A percentile compares a stretch with the other conserved stretches of the same genome.
Evolutionary conservation across 345 rosid species (phyloP).

Genomic region (Chamaenerion angustifolium): DNA sequence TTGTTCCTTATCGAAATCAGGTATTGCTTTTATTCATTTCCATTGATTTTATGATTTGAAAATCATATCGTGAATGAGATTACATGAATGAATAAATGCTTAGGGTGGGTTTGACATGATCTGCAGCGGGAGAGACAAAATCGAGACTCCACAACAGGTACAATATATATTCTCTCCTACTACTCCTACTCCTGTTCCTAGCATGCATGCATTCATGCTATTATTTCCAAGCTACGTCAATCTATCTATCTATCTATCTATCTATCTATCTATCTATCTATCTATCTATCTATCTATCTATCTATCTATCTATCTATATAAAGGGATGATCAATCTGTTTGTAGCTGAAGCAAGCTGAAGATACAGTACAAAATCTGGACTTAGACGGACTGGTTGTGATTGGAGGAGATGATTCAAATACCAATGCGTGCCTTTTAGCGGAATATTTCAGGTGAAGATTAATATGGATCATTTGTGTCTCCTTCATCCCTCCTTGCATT

Average conservation of each 20-base stretch:
- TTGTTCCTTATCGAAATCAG: slow-evolving; percentile 83
- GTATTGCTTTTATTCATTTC: too few relatives aligned
- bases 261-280: background rate
- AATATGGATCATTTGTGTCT: background rate
- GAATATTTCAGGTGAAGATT: slow-evolving; percentile 76
- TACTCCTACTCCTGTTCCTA: too few relatives aligned
- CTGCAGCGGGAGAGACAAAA: slow-evolving; percentile 98
- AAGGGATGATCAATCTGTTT: too few relatives aligned
- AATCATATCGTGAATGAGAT: too few relatives aligned
- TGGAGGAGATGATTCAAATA: slow-evolving; percentile 97
- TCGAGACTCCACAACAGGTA: slow-evolving; percentile 98
- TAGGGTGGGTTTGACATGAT: slow-evolving; percentile 99
- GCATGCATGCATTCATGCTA: too few relatives aligned
- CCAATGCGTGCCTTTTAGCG: slow-evolving; percentile 93
- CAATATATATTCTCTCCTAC: too few relatives aligned
- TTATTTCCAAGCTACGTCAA: too few relatives aligned
- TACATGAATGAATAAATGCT: too few relatives aligned
- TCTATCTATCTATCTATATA: slow-evolving; percentile 3
- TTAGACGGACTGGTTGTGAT: slow-evolving; percentile 87
- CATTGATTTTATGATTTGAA: too few relatives aligned
- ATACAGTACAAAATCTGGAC: slow-evolving; percentile 71
- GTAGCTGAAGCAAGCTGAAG: slow-evolving; percentile 99
- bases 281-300: background rate
- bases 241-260: too few relatives aligned
- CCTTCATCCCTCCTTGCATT: background rate